These are phyloP conservation scores for Termitomyces sp. DNA, from an alignment of 1,284 basidiomycete genomes.

Conservation along the genomic window DNA sequence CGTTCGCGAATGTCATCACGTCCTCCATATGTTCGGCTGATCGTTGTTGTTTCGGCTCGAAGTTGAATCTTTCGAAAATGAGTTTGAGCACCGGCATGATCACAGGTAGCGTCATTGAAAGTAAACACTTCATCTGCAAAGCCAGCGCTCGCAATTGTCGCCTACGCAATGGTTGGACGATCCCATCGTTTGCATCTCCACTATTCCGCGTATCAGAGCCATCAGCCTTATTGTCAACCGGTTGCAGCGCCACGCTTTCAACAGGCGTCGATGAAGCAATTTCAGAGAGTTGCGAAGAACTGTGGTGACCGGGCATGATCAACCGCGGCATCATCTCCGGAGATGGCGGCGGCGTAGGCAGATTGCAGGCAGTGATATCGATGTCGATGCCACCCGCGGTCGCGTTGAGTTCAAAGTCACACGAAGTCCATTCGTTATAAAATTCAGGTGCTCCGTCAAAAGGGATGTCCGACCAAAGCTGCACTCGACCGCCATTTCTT, in stretches of 20 bases:
- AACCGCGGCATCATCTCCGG: slow-evolving; percentile 20
- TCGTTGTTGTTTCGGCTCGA: neutral
- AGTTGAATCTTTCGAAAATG: neutral
- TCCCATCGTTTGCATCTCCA: neutral
- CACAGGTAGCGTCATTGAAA: neutral
- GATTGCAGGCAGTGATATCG: slow-evolving; percentile 8
- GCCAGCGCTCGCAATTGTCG: neutral
- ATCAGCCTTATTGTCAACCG: neutral
- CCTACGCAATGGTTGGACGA: neutral
- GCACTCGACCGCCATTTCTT: slow-evolving; percentile 32
- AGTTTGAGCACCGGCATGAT: neutral
- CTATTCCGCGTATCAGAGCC: neutral
- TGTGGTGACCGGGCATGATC: neutral
- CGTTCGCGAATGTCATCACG: neutral
- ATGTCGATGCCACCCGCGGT: neutral
- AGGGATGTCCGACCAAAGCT: slow-evolving; percentile 45
- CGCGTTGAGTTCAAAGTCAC: slow-evolving; percentile 28
- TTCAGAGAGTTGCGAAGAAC: neutral
- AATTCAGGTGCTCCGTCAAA: slow-evolving; percentile 13
- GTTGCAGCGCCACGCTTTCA: neutral
- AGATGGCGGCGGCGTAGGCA: slow-evolving; percentile 34
- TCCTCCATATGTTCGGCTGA: neutral
- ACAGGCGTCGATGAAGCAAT: neutral
- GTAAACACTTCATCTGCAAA: neutral
- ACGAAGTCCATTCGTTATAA: slow-evolving; percentile 35